phyloP scores from a whole-genome alignment of 2,329 filamentous ascomycete genomes.

The Hymenoscyphus fructigenus region DNA sequence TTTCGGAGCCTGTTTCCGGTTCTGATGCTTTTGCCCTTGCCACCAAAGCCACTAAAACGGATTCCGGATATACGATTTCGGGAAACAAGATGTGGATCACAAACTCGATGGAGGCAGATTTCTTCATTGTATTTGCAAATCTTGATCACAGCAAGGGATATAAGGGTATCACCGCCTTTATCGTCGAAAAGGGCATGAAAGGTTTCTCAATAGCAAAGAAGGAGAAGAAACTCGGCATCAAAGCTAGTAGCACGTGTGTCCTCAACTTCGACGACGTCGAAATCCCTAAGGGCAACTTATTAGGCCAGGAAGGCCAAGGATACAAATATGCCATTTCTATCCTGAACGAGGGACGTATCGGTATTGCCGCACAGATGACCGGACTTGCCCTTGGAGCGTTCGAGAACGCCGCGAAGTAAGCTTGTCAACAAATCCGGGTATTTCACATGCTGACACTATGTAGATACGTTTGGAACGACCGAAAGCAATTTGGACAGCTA shows the following conservation, averaged over 20 bases:
- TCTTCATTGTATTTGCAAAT: conserved; percentile 99
- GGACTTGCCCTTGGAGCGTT: conserved; percentile 91
- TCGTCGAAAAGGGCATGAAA: conserved; percentile 84
- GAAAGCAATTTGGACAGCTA: conserved; percentile 90
- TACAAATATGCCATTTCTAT: conserved; percentile 98
- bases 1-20: conserved; percentile 88
- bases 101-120: conserved; percentile 87
- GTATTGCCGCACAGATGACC: conserved; percentile 98
- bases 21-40: conserved; percentile 95
- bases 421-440: conserved; percentile 17
- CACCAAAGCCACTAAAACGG: conserved; percentile 83
- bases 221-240: conserved; percentile 99
- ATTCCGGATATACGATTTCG: conserved; percentile 79
- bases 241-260: conserved; percentile 92
- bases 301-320: conserved; percentile 85
- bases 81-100: conserved; percentile 99
- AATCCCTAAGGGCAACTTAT: conserved; percentile 81
- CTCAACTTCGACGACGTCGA: conserved; percentile 97
- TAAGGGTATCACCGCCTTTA: conserved; percentile 94
- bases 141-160: conserved; percentile 89
- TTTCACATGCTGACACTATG: conserved; percentile 21
- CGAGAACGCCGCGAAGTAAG: conserved; percentile 82
- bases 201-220: conserved; percentile 98
- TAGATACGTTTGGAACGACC: conserved; percentile 95
- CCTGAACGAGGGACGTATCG: conserved; percentile 94